phyloP scores from a whole-genome alignment of 768 basidiomycete species.

The Pulveroboletus sp. region DNA sequence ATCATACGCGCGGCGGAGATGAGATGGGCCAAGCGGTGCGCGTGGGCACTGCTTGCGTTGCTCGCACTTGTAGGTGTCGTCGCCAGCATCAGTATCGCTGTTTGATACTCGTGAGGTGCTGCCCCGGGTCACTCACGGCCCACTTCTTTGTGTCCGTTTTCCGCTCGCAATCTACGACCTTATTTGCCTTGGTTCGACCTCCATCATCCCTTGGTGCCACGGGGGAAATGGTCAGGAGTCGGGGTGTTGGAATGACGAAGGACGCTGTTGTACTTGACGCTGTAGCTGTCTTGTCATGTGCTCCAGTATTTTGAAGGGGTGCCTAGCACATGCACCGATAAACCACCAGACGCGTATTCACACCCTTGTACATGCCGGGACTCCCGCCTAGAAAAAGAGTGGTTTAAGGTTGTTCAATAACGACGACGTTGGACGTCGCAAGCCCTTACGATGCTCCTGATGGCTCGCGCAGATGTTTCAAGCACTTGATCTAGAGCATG shows the following conservation, averaged over 20 bases:
- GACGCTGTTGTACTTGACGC: not conserved
- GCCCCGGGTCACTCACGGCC: not conserved
- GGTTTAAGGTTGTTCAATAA: not conserved
- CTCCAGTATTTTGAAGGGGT: not conserved
- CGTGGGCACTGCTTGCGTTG: conserved; percentile 3
- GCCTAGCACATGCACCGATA: not conserved
- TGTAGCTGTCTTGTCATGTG: not conserved
- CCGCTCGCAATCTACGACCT: not conserved
- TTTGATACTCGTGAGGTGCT: not conserved
- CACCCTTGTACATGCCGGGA: too few relatives aligned
- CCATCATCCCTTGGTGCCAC: not conserved
- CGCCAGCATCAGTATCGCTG: not conserved
- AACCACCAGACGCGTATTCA: too few relatives aligned
- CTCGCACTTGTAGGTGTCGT: not conserved
- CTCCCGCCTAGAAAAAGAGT: too few relatives aligned
- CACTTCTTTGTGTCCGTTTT: not conserved
- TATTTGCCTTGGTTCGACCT: not conserved
- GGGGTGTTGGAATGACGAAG: not conserved
- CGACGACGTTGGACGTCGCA: too few relatives aligned
- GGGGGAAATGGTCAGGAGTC: not conserved
- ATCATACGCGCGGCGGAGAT: conserved; percentile 34
- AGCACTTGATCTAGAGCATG: not conserved
- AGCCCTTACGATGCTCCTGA: too few relatives aligned
- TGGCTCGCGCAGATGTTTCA: too few relatives aligned
- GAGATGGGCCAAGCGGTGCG: conserved; percentile 40